Base-by-base conservation (phyloP, 129 eudicot species). In the Chrysanthemum makinoi region DNA sequence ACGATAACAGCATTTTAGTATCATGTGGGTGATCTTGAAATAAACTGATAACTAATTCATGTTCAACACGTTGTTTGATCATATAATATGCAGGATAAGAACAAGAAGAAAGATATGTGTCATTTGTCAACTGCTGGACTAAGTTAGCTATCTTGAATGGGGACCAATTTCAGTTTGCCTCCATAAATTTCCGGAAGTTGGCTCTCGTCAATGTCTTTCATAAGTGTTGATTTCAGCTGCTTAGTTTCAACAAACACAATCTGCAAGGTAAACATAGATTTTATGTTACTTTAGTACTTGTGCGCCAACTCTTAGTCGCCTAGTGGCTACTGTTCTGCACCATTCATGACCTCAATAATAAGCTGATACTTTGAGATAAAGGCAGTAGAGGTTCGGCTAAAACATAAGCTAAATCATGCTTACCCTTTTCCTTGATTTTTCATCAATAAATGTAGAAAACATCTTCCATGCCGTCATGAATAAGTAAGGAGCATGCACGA, bases 121-220 rank as follows among this genome's bases (percentile, higher is more conserved):
- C 19, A 66, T 64, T 33, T 47, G 73, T 56, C 19, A 17, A 75
- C 9, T 12, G 62, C 59, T 47, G 80, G 80, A 57, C 74, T 60
- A 51, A 73, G 46, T 79, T 85, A 93, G 80, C 83, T 72, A n/a
- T 90, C 96, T 78, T 90, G 97, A 59, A 87, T 83, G 35, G 93
- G 98, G 19, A 90, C 81, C 64, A 94, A 67, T 54, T 78, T 74
- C 54, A 87, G 47, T 77, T 85, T 87, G 76, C 99, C 97, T 80
- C 97, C 99, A 43, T 87, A 87, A 17, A 60, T 63, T 18, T 84
- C 91, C 10, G 99, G 97, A 62, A 94, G 97, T 59, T 94, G 97
- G 69, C 84, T 82, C 79, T 85, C 96, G 60, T 93, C 98, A 68
- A 93, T 89, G 62, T 87, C 95, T 65, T 75, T 51, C 10, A 94